phyloP scores from a whole-genome alignment of 2,329 filamentous ascomycete species.

The Stagonosporopsis cucurbitacearum region DNA sequence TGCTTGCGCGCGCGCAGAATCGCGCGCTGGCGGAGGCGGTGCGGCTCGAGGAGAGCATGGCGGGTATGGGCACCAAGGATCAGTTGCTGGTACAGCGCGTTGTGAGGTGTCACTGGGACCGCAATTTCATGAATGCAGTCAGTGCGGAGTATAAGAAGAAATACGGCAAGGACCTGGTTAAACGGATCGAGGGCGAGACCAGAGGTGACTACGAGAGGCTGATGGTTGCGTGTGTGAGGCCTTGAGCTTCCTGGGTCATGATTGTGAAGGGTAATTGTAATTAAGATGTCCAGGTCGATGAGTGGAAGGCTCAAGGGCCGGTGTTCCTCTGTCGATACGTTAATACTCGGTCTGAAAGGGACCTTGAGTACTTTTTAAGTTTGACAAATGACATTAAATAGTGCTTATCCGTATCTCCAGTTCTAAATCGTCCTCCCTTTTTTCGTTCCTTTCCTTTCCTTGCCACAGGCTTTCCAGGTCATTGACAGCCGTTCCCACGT shows the following conservation, averaged over 20 bases:
- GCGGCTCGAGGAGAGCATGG: slow-evolving; percentile 86
- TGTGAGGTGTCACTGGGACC: slow-evolving; percentile 84
- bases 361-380: too few species aligned
- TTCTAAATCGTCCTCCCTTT: too few species aligned
- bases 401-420: neutral
- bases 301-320: neutral
- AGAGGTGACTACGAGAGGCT: slow-evolving; percentile 81
- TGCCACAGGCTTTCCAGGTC: too few species aligned
- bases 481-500: too few species aligned
- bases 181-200: slow-evolving; percentile 80
- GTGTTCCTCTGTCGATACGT: neutral
- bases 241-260: too few species aligned
- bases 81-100: slow-evolving; percentile 77
- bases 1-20: slow-evolving; percentile 78
- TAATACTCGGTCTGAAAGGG: neutral
- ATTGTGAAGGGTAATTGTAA: neutral
- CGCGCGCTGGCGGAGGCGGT: slow-evolving; percentile 83
- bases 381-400: too few species aligned
- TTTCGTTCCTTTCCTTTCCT: too few species aligned
- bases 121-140: slow-evolving; percentile 74
- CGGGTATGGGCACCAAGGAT: slow-evolving; percentile 86
- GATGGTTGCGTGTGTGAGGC: slow-evolving; percentile 69
- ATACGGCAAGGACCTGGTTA: slow-evolving; percentile 71
- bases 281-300: too few species aligned
- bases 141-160: slow-evolving; percentile 77